Evolutionary conservation across 2,329 filamentous ascomycete species (phyloP).

Genomic region (Purpureocillium takamizusanense): DNA sequence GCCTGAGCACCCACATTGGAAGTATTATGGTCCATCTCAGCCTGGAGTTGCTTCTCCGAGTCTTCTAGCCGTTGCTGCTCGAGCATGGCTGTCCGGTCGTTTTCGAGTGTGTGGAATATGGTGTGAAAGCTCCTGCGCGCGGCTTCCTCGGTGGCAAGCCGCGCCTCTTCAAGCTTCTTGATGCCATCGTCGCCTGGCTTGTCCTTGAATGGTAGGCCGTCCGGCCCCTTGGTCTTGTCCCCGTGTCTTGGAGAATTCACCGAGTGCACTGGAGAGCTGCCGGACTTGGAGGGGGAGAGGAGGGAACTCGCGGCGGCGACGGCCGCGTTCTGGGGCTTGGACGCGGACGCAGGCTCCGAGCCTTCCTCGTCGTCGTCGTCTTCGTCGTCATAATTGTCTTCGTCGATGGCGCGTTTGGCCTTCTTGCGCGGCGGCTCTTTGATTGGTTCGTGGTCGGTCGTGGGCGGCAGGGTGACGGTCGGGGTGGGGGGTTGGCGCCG

Average conservation of each 20-base stretch:
- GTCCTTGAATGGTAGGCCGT: constrained; percentile 40
- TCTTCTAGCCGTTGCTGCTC: constrained; percentile 97
- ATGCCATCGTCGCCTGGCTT: constrained; percentile 81
- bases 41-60: constrained; percentile 90
- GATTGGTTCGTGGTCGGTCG: constrained; percentile 50
- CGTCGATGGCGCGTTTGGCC: constrained; percentile 67
- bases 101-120: constrained; percentile 90
- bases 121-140: constrained; percentile 88
- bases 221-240: constrained; percentile 43
- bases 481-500: constrained; percentile 29
- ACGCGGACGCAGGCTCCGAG: constrained; percentile 39
- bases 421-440: constrained; percentile 62
- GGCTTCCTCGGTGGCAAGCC: constrained; percentile 81
- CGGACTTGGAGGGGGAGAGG: constrained; percentile 61
- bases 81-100: constrained; percentile 90
- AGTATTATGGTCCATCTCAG: constrained; percentile 70
- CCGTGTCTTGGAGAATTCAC: constrained; percentile 49
- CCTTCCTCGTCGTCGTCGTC: constrained; percentile 61
- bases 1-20: constrained; percentile 39
- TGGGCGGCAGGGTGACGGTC: constrained; percentile 37
- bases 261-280: constrained; percentile 56
- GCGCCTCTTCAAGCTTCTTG: constrained; percentile 86
- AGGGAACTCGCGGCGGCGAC: constrained; percentile 47
- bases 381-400: constrained; percentile 79
- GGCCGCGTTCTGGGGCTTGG: constrained; percentile 39